Evolutionary conservation across 2,329 filamentous ascomycete species (phyloP).

Genomic region (Penicillium sp.): DNA sequence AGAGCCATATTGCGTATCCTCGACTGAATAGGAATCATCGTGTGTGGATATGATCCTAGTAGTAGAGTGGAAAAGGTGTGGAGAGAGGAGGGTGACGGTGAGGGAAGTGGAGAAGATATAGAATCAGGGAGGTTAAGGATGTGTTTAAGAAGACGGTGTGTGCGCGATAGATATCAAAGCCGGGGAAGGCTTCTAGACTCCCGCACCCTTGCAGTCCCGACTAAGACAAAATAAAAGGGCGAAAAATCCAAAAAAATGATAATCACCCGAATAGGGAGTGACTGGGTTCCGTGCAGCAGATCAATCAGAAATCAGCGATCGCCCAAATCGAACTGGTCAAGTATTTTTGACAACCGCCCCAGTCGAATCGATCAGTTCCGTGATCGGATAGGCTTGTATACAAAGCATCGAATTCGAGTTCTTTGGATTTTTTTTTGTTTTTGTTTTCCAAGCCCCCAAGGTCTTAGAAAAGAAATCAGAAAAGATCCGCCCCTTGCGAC

Average conservation of each 20-base stretch:
- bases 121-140: not conserved
- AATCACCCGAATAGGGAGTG: not conserved
- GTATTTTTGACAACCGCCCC: constrained; percentile 7
- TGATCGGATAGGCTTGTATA: not conserved
- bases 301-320: not conserved
- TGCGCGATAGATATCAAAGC: constrained; percentile 18
- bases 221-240: constrained; percentile 16
- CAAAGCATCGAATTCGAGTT: not conserved
- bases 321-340: not conserved
- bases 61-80: not conserved
- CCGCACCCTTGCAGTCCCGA: constrained; percentile 25
- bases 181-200: constrained; percentile 30
- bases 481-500: constrained; percentile 4
- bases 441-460: not conserved
- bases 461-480: not conserved
- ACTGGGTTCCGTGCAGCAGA: constrained; percentile 16
- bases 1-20: constrained; percentile 22
- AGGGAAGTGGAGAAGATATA: constrained; percentile 1
- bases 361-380: not conserved
- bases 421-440: not conserved
- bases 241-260: not conserved
- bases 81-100: not conserved
- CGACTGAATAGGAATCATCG: constrained; percentile 26
- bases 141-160: constrained; percentile 19
- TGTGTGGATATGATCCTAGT: not conserved